Evolutionary conservation across 2,329 filamentous ascomycete genomes (phyloP).

Genomic region (Blastomyces emzantsi): DNA sequence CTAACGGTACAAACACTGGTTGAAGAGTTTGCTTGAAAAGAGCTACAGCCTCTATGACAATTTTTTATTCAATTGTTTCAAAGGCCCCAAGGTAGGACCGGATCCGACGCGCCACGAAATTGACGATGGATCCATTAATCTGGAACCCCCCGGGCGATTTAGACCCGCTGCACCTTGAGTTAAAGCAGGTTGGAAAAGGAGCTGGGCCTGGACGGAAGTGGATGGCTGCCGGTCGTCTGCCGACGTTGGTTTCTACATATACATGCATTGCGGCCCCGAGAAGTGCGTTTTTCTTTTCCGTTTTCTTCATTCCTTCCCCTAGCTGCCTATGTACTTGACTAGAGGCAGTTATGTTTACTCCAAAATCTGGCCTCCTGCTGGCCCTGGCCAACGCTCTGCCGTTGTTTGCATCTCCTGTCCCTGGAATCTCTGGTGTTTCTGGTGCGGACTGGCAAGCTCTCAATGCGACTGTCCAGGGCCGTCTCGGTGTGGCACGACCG

Average conservation of each 20-base stretch:
- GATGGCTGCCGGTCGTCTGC: neutral
- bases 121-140: neutral
- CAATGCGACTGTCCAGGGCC: constrained; percentile 9
- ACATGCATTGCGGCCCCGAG: neutral
- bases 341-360: constrained; percentile 8
- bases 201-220: neutral
- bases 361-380: constrained; percentile 6
- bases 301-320: neutral
- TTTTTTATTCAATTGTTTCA: neutral
- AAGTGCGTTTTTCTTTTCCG: neutral
- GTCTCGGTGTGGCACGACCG: constrained; percentile 6
- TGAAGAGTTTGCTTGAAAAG: neutral
- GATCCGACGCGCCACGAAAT: too few relatives aligned
- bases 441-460: constrained; percentile 7
- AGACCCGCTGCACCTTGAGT: neutral
- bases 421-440: constrained; percentile 6
- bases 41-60: neutral
- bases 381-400: constrained; percentile 6
- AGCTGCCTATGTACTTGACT: neutral
- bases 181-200: neutral
- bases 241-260: neutral
- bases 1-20: neutral
- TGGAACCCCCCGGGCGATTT: neutral
- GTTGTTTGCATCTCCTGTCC: constrained; percentile 1
- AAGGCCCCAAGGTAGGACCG: neutral